Conservation (phyloP, 441 rosid species). For the Biscutella laevigata region DNA sequence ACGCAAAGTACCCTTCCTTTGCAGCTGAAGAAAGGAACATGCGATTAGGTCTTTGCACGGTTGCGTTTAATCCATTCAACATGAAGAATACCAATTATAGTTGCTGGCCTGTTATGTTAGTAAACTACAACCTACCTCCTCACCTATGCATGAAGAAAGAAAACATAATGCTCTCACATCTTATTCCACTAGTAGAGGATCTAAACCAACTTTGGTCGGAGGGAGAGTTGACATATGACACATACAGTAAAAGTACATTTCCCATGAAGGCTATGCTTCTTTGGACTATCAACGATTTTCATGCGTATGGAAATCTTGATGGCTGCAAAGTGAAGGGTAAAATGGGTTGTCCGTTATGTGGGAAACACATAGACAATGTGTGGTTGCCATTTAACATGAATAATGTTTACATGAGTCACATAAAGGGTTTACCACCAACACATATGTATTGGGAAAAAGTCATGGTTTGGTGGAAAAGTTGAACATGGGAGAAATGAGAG, state of each 20-base stretch:
- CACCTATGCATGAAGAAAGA: neutral
- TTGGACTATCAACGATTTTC: neutral
- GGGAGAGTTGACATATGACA: neutral
- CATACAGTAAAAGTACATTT: neutral
- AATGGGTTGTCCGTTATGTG: neutral
- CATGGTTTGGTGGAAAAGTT: too few species aligned
- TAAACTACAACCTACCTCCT: too few species aligned
- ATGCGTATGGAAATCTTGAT: neutral
- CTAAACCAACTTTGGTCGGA: neutral
- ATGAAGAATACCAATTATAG: too few species aligned
- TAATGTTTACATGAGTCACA: neutral
- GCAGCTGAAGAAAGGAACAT: neutral
- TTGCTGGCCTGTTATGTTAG: too few species aligned
- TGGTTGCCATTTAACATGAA: neutral
- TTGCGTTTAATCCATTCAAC: neutral
- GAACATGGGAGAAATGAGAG: too few species aligned
- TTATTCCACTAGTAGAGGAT: neutral
- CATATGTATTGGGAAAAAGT: neutral
- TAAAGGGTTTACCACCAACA: neutral
- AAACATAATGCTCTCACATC: too few species aligned
- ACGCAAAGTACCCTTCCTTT: neutral
- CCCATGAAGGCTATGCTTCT: neutral
- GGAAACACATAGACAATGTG: neutral
- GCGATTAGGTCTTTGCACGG: neutral
- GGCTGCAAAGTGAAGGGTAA: neutral